Evolutionary conservation across 352 stramenopile genomes (phyloP), one percentile per base, ranked within the genome.

Genomic region (Pythium plurisporium): DNA sequence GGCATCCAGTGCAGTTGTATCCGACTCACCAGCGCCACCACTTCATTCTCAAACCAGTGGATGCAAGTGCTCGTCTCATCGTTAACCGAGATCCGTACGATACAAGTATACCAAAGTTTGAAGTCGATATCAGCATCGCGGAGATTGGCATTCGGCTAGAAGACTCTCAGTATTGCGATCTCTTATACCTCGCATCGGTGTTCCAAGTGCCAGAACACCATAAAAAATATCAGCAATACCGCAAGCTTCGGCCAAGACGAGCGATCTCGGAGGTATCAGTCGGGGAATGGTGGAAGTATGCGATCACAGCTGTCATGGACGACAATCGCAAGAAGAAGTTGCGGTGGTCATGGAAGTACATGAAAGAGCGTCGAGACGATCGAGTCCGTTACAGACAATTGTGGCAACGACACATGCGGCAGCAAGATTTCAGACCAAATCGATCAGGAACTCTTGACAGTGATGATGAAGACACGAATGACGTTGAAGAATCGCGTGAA

Each of bases 81-180:
- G 75, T 94, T 37, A 95, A 94, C 51, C 76, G 82, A 12, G 86
- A 95, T 55, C 74, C 83, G 15, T 86, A 79, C 44, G 82, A 94
- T 17, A 76, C 70, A 8, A 86, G 68, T 41, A 75, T 88, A 14
- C 84, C 86, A 11, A 91, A 87, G 42, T 81, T 94, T 74, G 82
- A 94, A 61, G 37, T 95, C 14, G 82, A 94, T 41, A 66, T 95
- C 22, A 88, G 63, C 54, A 77, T 93, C 23, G 76, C 79, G 4
- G 78, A 93, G 43, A 79, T 95, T 12, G 82, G 84, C 0, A 68
- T 95, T 37, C 84, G 82, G 12, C 56, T 95, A 10, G 86, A 95
- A 64, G 86, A 94, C 37, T 91, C 80, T 0, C 86, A 95, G 51
- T 95, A 94, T 44, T 94, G 86, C 46, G 84, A 95, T 72, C 47